Conservation (phyloP, 2,329 filamentous ascomycete species). For the Clarireedia monteithiana region DNA sequence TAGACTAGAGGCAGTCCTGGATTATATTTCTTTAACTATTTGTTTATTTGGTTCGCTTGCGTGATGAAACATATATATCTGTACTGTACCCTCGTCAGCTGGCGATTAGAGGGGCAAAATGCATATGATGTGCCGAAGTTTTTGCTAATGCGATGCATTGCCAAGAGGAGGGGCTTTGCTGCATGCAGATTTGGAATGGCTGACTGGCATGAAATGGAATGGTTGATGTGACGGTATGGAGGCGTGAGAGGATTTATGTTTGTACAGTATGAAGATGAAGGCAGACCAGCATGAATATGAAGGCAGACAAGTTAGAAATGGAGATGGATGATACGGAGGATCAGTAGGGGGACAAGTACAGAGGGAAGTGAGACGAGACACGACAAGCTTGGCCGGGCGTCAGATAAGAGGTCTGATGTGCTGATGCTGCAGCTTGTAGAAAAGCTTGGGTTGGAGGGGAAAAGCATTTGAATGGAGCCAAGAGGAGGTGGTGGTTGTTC, state of each 20-base stretch:
- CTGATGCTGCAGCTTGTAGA: not conserved
- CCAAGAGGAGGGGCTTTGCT: not conserved
- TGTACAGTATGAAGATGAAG: not conserved
- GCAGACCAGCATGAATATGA: too few relatives aligned
- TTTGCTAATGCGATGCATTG: not conserved
- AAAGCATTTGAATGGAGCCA: constrained; percentile 2
- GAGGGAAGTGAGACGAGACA: not conserved
- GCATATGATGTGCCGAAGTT: not conserved
- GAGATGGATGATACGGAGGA: too few relatives aligned
- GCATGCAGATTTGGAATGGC: not conserved
- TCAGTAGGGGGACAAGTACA: too few relatives aligned
- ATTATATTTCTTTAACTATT: too few relatives aligned
- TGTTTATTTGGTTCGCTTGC: too few relatives aligned
- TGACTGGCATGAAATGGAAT: too few relatives aligned
- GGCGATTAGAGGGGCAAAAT: too few relatives aligned
- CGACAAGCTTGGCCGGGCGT: not conserved
- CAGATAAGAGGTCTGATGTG: constrained; percentile 1
- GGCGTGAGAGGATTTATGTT: not conserved
- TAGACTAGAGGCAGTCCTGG: too few relatives aligned
- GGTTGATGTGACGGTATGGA: not conserved
- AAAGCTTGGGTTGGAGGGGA: not conserved
- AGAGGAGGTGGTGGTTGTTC: not conserved
- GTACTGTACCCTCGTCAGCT: too few relatives aligned
- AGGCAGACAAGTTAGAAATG: not conserved
- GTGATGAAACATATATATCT: too few relatives aligned